Base-by-base conservation (phyloP, 2,329 filamentous ascomycete genomes). In the Pseudocercospora eumusae region DNA sequence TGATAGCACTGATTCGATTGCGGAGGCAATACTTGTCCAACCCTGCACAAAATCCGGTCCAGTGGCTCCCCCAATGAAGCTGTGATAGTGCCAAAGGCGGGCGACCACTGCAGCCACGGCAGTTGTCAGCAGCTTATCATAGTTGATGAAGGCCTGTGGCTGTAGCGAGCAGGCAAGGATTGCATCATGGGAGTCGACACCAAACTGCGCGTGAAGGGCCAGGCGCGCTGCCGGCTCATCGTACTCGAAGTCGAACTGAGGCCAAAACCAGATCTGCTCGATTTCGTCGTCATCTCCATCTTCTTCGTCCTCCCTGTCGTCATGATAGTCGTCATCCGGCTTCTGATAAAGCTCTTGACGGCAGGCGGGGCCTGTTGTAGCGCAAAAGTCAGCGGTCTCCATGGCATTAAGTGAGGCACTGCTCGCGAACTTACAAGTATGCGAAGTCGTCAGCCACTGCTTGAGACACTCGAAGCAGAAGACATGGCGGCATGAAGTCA, bases 401-500 rank as follows among this genome's bases (percentile, higher is more conserved):
- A 4, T 28, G 4, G 27, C 27, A 28, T 9, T 4, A 28, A 28
- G 9, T 8, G 27, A 8, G 7, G 27, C 27, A 28, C 2, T n/a
- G n/a, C n/a, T n/a, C 2, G 4, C 15, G 10, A 2, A 15, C 31
- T 15, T 3, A 33, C 52, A 55, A 15, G 31, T 55, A 40, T 55
- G 27, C n/a, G 52, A 55, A n/a, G 18, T 55, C 31, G 9, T 13
- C 18, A 42, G 15, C 52, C 52, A 55, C 11, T 21, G 27, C 25
- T 55, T 18, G 3, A 42, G 9, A 42, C 52, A 55, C 18, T 55
- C n/a, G 52, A 55, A n/a, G 52, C 52, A 55, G 52, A 55, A 42
- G 52, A 40, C 21, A 18, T 55, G 52, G 2, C 23, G 15, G n/a
- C 52, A 55, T 2, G 52, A 36, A 6, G 31, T 40, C 31, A 21